phyloP scores from a whole-genome alignment of 495 filamentous ascomycete genomes.

The Hypoxylon fuscum region DNA sequence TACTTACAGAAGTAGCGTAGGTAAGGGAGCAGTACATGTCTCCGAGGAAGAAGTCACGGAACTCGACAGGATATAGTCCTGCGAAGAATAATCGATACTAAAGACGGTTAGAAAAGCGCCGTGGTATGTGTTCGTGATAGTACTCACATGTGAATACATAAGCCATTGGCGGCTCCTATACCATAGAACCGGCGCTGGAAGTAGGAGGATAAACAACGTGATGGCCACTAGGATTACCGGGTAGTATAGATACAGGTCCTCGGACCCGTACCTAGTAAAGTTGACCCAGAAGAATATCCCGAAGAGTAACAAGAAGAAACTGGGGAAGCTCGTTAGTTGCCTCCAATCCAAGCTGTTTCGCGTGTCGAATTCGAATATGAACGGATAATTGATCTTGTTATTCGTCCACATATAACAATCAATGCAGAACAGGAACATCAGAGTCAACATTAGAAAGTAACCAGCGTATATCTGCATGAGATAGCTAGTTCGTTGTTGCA shows the following conservation, averaged over 20 bases:
- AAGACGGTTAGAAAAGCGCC: constrained; percentile 12
- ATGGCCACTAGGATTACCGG: constrained; percentile 82
- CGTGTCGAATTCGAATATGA: constrained; percentile 95
- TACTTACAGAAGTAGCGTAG: constrained; percentile 84
- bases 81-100: constrained; percentile 87
- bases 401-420: constrained; percentile 82
- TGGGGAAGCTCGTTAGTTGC: constrained; percentile 84
- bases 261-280: constrained; percentile 70
- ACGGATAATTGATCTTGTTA: constrained; percentile 91
- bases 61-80: constrained; percentile 92
- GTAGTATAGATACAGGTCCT: constrained; percentile 83
- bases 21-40: constrained; percentile 97
- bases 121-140: neutral
- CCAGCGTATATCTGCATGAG: constrained; percentile 86
- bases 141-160: constrained; percentile 79
- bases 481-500: constrained; percentile 71
- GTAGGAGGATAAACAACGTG: constrained; percentile 71
- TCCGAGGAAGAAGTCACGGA: constrained; percentile 95
- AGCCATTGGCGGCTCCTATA: constrained; percentile 83
- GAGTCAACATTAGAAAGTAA: constrained; percentile 78
- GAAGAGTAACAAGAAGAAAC: constrained; percentile 77
- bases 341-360: constrained; percentile 88
- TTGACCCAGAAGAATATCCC: constrained; percentile 89
- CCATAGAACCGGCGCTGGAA: constrained; percentile 78
- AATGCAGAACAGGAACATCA: constrained; percentile 78